These are phyloP conservation scores for Omphalotus guepiniiformis DNA, from an alignment of 768 basidiomycete genomes.

Conservation along the genomic window DNA sequence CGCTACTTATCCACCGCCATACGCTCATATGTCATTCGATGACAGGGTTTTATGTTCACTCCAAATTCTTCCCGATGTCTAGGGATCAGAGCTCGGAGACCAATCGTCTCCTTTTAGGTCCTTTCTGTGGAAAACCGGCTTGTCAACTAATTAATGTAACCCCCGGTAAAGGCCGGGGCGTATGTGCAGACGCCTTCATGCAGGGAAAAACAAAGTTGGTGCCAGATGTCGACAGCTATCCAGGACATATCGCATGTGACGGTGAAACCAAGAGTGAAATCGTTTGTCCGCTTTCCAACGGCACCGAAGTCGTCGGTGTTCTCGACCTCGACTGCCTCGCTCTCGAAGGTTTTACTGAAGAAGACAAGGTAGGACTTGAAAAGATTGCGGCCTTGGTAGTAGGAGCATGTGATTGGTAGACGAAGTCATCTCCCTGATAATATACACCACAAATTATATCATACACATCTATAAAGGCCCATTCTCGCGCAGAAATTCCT, in stretches of 20 bases:
- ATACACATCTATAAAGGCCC: too few relatives aligned
- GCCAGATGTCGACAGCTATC: conserved; percentile 71
- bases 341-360: conserved; percentile 64
- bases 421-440: neutral
- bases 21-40: neutral
- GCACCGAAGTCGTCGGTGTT: conserved; percentile 44
- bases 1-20: neutral
- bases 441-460: too few relatives aligned
- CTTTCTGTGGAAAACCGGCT: conserved; percentile 89
- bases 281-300: conserved; percentile 68
- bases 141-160: conserved; percentile 74
- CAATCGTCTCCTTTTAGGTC: conserved; percentile 60
- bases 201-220: conserved; percentile 60
- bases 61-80: conserved; percentile 56
- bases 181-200: conserved; percentile 79
- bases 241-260: conserved; percentile 94
- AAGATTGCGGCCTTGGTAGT: conserved; percentile 63
- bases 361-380: conserved; percentile 76
- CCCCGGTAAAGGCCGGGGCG: conserved; percentile 59
- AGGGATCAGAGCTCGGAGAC: conserved; percentile 17
- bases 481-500: conserved; percentile 74
- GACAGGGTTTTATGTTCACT: conserved; percentile 82
- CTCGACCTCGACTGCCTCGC: conserved; percentile 86
- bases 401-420: conserved; percentile 62
- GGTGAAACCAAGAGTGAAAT: conserved; percentile 88